A percentile compares a stretch with the other conserved stretches of the same genome.
Conservation (phyloP, 345 rosid genomes). For the Moricandia arvensis region DNA sequence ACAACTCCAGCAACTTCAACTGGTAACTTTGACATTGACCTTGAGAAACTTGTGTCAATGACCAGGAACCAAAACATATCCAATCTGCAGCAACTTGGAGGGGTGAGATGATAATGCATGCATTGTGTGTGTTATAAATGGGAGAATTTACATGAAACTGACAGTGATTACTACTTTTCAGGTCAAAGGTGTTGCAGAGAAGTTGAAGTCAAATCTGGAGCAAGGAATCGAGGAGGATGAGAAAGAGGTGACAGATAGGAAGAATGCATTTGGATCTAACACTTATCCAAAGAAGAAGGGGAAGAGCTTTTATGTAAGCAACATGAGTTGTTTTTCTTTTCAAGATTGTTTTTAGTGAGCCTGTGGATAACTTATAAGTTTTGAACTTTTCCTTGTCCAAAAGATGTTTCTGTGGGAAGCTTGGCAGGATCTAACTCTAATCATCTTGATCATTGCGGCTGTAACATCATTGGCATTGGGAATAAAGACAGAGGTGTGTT, state of each 20-base stretch:
- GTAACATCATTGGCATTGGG: conserved; percentile 75
- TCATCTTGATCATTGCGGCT: conserved; percentile 92
- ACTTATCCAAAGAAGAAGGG: conserved; percentile 92
- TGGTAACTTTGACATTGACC: conserved; percentile 69
- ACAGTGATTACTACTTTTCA: conserved; percentile 28
- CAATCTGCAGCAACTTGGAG: conserved; percentile 62
- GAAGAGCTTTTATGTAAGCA: conserved; percentile 68
- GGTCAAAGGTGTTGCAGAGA: conserved; percentile 68
- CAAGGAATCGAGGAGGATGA: conserved; percentile 67
- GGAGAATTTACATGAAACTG: neutral
- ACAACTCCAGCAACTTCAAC: conserved; percentile 40
- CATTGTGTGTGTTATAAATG: neutral
- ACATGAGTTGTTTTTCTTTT: neutral
- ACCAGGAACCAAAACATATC: conserved; percentile 70
- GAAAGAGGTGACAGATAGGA: conserved; percentile 59
- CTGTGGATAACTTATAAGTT: conserved; percentile 11
- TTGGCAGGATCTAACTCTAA: conserved; percentile 95
- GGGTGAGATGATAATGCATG: conserved; percentile 54
- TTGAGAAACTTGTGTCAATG: conserved; percentile 75
- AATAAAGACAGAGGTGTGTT: conserved; percentile 81
- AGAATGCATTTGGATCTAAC: conserved; percentile 86
- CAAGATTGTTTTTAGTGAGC: neutral
- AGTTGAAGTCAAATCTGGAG: conserved; percentile 65
- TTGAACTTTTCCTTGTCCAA: conserved; percentile 8
- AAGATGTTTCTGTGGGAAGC: conserved; percentile 99